These are phyloP conservation scores for Dendrocalamus latiflorus DNA, from an alignment of 202 grass and related monocot species.

Conservation along the genomic window DNA sequence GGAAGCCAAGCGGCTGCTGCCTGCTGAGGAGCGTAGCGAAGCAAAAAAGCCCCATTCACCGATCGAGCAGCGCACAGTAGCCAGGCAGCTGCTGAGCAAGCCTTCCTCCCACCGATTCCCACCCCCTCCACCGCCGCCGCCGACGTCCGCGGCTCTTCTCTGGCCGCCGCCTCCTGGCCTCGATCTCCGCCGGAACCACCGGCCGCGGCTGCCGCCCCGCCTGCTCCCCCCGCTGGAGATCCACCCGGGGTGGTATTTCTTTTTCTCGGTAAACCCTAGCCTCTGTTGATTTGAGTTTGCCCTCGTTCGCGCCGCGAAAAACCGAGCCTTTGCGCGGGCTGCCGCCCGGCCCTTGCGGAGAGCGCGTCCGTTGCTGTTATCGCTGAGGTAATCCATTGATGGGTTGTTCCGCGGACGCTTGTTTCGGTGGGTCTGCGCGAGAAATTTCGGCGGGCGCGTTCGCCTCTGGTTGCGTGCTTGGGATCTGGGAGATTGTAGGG, in stretches of 20 bases:
- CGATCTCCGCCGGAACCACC: conserved; percentile 3
- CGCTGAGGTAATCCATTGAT: neutral
- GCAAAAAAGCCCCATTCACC: neutral
- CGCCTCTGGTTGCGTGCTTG: neutral
- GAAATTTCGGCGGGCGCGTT: neutral
- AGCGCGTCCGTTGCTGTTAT: neutral
- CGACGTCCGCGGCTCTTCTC: neutral
- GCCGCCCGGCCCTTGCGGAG: neutral
- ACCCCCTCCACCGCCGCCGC: neutral
- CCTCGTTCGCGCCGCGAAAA: neutral
- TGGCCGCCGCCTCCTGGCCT: neutral
- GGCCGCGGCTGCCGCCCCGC: neutral
- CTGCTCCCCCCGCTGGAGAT: conserved; percentile 26
- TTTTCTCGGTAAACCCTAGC: conserved; percentile 49
- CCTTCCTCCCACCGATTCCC: conserved; percentile 10
- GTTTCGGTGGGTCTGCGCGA: conserved; percentile 24
- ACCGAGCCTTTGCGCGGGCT: conserved; percentile 14
- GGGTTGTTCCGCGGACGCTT: neutral
- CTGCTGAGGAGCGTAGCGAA: neutral
- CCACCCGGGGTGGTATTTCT: conserved; percentile 32
- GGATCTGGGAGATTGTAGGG: conserved; percentile 30
- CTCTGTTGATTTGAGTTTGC: neutral
- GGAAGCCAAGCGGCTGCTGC: conserved; percentile 20
- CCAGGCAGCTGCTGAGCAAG: conserved; percentile 28
- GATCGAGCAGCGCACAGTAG: conserved; percentile 18